Percentiles rank a stretch among this genome's conserved stretches.
phyloP scores from a whole-genome alignment of 106 monocot species.

The Dendrobium chrysotoxum region DNA sequence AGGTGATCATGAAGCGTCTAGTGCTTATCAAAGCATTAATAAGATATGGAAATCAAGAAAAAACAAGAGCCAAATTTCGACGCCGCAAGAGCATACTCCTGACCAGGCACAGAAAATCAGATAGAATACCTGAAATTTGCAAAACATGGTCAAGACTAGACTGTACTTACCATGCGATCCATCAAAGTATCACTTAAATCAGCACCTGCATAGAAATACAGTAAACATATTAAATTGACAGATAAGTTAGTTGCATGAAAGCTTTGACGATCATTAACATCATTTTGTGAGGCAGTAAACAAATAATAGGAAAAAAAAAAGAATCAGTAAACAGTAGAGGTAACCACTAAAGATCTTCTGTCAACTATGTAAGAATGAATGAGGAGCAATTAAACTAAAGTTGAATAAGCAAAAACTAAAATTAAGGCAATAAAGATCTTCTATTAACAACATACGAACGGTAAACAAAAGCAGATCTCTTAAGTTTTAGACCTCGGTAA shows the following conservation, averaged over 20 bases:
- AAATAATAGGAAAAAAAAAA: not conserved
- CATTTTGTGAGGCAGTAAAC: not conserved
- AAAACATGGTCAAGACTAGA: not conserved
- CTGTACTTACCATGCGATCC: slow-evolving; percentile 87
- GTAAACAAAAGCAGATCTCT: not conserved
- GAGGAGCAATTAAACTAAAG: not conserved
- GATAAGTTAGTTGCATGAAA: not conserved
- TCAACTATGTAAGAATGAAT: not conserved
- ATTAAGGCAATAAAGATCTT: not conserved
- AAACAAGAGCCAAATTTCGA: not conserved
- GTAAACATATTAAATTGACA: no score
- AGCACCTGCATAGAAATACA: slow-evolving; percentile 57
- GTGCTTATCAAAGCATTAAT: no score
- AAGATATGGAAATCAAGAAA: not conserved
- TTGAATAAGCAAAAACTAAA: not conserved
- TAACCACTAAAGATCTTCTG: not conserved
- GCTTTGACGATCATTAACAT: not conserved
- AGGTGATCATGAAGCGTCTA: no score
- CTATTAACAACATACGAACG: not conserved
- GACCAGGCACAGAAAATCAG: not conserved
- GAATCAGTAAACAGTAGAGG: not conserved
- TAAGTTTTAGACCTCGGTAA: not conserved
- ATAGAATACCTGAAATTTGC: not conserved
- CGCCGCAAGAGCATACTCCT: not conserved
- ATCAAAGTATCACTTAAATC: slow-evolving; percentile 98